Evolutionary conservation across 495 filamentous ascomycete genomes (phyloP).

Genomic region (Penicillium roqueforti): DNA sequence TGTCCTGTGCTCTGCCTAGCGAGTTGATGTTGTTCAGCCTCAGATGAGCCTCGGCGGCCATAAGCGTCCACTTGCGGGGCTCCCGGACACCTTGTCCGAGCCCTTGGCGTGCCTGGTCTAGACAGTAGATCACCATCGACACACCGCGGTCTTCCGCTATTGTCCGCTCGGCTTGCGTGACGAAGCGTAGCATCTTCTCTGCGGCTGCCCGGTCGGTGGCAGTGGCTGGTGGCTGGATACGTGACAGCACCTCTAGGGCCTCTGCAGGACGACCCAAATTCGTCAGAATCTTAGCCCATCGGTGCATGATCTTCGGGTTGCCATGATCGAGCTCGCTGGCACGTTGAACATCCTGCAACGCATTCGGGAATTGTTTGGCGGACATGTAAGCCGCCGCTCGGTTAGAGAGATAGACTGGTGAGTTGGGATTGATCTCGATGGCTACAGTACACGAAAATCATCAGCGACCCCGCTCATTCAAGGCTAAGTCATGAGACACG

Average conservation of each 20-base stretch:
- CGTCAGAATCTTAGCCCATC: slow-evolving; percentile 83
- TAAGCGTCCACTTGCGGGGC: slow-evolving; percentile 87
- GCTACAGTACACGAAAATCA: slow-evolving; percentile 47
- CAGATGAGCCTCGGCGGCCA: slow-evolving; percentile 90
- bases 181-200: slow-evolving; percentile 75
- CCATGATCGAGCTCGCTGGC: slow-evolving; percentile 76
- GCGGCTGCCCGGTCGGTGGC: slow-evolving; percentile 77
- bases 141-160: slow-evolving; percentile 66
- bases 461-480: slow-evolving; percentile 9
- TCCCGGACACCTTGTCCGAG: slow-evolving; percentile 68
- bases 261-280: slow-evolving; percentile 79
- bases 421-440: slow-evolving; percentile 62
- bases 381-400: slow-evolving; percentile 91
- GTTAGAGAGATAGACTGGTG: slow-evolving; percentile 90
- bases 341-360: slow-evolving; percentile 76
- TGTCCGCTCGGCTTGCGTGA: slow-evolving; percentile 74
- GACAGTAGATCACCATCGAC: slow-evolving; percentile 86
- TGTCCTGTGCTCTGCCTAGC: slow-evolving; percentile 83
- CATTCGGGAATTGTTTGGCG: slow-evolving; percentile 67
- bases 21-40: slow-evolving; percentile 89
- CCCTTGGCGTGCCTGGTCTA: slow-evolving; percentile 80
- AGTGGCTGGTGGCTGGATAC: slow-evolving; percentile 62
- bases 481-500: neutral
- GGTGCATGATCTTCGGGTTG: slow-evolving; percentile 82
- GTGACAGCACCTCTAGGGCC: slow-evolving; percentile 72